Evolutionary conservation across 2,329 filamentous ascomycete genomes (phyloP).

Genomic region (Tolypocladium endophyticum): DNA sequence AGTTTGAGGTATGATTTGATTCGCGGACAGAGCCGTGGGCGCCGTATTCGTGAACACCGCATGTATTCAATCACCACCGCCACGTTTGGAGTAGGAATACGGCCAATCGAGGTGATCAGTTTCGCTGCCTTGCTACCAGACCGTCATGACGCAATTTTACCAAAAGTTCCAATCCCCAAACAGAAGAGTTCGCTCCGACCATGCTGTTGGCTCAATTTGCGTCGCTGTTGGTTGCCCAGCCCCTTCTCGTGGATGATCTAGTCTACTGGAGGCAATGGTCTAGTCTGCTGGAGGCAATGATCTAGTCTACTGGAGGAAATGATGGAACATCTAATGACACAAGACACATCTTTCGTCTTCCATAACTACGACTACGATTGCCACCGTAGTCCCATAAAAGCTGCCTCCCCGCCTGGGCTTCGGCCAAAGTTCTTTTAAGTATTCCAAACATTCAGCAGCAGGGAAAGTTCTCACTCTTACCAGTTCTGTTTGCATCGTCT

Average conservation of each 20-base stretch:
- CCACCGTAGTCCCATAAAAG: not conserved
- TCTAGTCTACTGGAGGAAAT: not conserved
- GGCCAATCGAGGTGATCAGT: no score
- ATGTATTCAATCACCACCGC: no score
- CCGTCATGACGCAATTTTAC: not conserved
- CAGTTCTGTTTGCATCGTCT: not conserved
- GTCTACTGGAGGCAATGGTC: not conserved
- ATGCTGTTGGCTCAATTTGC: not conserved
- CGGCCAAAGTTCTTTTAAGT: not conserved
- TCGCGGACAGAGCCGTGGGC: no score
- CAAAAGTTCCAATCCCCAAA: not conserved
- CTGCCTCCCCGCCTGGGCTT: no score
- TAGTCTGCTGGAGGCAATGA: not conserved
- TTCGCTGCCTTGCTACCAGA: not conserved
- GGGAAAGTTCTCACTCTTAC: not conserved
- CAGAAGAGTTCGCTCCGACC: no score
- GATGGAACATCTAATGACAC: not conserved
- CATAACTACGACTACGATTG: not conserved
- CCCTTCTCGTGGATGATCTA: not conserved
- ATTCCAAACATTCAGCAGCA: not conserved
- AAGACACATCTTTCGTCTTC: no score
- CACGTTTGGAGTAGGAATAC: no score
- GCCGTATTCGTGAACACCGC: no score
- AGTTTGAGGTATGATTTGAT: no score
- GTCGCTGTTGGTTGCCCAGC: not conserved